A percentile compares a stretch with the other conserved stretches of the same genome.
Evolutionary conservation across 768 basidiomycete genomes (phyloP).

Genomic region (Auricularia heimuer): DNA sequence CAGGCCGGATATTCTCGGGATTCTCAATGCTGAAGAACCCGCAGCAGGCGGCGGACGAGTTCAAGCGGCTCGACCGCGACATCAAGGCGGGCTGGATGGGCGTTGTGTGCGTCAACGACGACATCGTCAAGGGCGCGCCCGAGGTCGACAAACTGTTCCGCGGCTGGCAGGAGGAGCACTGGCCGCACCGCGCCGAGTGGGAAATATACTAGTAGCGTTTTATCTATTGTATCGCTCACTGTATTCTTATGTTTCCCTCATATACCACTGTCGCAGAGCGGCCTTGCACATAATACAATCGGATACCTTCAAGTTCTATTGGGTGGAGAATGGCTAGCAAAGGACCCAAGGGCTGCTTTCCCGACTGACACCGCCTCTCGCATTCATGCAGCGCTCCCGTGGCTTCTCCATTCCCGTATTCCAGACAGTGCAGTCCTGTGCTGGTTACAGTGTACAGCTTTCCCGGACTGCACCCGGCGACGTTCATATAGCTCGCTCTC

Average conservation of each 20-base stretch:
- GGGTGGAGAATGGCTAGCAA: no score
- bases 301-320: no score
- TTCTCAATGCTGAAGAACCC: slow-evolving; percentile 1
- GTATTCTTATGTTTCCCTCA: background rate
- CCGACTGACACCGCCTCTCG: no score
- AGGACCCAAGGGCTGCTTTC: no score
- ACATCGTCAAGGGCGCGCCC: slow-evolving; percentile 1
- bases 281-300: no score
- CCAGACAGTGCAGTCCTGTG: no score
- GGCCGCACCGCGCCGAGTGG: background rate
- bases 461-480: no score
- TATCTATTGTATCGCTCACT: background rate
- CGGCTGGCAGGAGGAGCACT: background rate
- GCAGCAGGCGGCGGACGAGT: background rate
- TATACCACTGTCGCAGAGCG: background rate
- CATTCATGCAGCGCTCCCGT: no score
- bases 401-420: no score
- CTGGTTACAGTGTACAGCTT: no score
- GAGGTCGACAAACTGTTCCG: background rate
- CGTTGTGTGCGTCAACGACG: slow-evolving; percentile 1
- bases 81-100: slow-evolving; percentile 1
- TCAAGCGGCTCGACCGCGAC: background rate
- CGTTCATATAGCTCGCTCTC: no score
- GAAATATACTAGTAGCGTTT: background rate
- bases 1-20: background rate